Evolutionary conservation across 2,329 filamentous ascomycete species (phyloP), one percentile per base, ranked within the genome.

Genomic region (Diaporthe longicolla): DNA sequence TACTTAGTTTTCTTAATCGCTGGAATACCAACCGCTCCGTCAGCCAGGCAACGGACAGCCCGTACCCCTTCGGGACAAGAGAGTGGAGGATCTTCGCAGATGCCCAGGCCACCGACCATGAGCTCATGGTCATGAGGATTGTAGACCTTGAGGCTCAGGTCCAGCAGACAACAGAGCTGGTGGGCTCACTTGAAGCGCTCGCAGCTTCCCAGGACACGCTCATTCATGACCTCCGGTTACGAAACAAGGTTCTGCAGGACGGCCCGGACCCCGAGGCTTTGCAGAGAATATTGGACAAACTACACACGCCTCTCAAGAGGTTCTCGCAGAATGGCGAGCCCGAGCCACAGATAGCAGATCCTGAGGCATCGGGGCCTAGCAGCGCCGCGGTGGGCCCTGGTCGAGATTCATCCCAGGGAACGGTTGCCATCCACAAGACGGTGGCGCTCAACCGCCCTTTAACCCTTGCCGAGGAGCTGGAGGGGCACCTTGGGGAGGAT

Each of bases 401-500:
- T 19, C 10, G 3, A 11, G 6, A 32, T 3, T 21, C 21, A 21
- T 50, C 35, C n/a, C 29, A 50, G 3, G 61, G 29, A 24, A 50
- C 26, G 43, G 61, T 10, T 1, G 19, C 11, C 26, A 6, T 26
- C n/a, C 43, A 35, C n/a, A 50, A 10, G 21, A 7, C 8, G 4
- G 1, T 3, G 9, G 15, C 17, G 3, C n/a, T 1, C 35, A 21
- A 15, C 9, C 32, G 63, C 0, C 63, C 63, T 19, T 9, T 68
- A 17, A 68, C 63, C 4, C 63, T 68, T 5, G 63, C 63, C 8
- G 21, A 68, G 8, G 63, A 68, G 63, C 48, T 68, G 9, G 48
- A 68, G n/a, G 29, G 32, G 5, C 21, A 50, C 1, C 45, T 68
- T 4, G 48, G 21, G 9, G 29, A 40, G 13, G 61, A 37, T 9